Percentiles rank a stretch among this genome's conserved stretches.
phyloP scores from a whole-genome alignment of 2,329 filamentous ascomycete species.

The Xylaria sp. region DNA sequence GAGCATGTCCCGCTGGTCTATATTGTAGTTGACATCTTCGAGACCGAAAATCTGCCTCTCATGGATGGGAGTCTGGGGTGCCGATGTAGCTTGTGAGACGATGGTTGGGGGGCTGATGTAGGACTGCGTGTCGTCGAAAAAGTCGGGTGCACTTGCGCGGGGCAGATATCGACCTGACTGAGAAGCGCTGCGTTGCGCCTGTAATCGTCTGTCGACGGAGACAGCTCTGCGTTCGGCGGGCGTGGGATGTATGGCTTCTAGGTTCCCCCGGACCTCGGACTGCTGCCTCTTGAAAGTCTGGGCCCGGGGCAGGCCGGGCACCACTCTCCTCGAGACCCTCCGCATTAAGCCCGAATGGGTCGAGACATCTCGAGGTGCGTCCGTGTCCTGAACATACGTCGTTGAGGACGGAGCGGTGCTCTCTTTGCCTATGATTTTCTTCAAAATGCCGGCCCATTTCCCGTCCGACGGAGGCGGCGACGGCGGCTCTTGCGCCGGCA shows the following conservation, averaged over 20 bases:
- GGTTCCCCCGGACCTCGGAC: constrained; percentile 75
- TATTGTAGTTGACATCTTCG: constrained; percentile 24
- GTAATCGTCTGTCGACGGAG: constrained; percentile 61
- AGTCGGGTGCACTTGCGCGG: constrained; percentile 52
- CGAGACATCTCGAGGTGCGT: constrained; percentile 28
- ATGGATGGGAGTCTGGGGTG: constrained; percentile 38
- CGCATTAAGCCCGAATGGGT: constrained; percentile 41
- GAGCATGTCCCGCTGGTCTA: constrained; percentile 36
- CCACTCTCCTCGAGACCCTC: constrained; percentile 62
- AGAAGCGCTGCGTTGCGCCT: constrained; percentile 41
- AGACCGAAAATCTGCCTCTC: constrained; percentile 38
- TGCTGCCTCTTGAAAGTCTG: constrained; percentile 82
- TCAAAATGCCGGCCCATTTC: constrained; percentile 30
- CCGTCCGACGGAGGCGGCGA: constrained; percentile 28
- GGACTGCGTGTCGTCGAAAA: constrained; percentile 41
- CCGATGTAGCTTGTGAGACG: constrained; percentile 30
- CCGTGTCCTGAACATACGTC: constrained; percentile 28
- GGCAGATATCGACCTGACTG: constrained; percentile 42
- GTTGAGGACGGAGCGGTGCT: constrained; percentile 24
- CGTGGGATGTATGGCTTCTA: constrained; percentile 67
- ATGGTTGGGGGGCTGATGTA: constrained; percentile 30
- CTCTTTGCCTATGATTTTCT: constrained; percentile 32
- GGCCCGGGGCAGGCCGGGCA: constrained; percentile 74
- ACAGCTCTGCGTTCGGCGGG: constrained; percentile 70
- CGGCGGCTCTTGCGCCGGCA: constrained; percentile 30